Evolutionary conservation across 2,329 filamentous ascomycete genomes (phyloP).

Genomic region (Cephalotrichum gorgonifer): DNA sequence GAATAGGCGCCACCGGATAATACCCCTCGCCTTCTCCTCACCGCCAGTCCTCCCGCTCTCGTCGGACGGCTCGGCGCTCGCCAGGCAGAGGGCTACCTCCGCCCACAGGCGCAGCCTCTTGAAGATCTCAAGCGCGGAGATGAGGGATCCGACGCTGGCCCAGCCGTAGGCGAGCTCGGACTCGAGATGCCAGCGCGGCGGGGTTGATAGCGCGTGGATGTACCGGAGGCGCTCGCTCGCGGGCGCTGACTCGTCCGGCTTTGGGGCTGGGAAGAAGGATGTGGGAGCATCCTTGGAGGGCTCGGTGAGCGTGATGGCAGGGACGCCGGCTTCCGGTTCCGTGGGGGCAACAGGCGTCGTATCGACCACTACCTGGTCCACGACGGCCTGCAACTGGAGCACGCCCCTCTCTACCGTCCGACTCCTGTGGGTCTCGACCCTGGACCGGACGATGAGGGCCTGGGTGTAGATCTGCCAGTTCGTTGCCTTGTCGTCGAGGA

Average conservation of each 20-base stretch:
- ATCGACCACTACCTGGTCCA: constrained; percentile 89
- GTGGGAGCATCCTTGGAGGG: constrained; percentile 38
- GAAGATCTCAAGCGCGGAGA: constrained; percentile 91
- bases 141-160: constrained; percentile 76
- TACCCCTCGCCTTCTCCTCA: constrained; percentile 69
- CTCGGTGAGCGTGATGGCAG: constrained; percentile 30
- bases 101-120: constrained; percentile 89
- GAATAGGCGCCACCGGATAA: constrained; percentile 73
- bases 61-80: constrained; percentile 45
- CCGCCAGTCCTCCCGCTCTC: constrained; percentile 41
- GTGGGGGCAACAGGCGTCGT: constrained; percentile 32
- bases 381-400: constrained; percentile 85
- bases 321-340: constrained; percentile 22
- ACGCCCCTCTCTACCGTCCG: constrained; percentile 83
- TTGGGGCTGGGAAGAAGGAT: constrained; percentile 71
- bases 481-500: constrained; percentile 76
- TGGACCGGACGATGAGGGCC: constrained; percentile 75
- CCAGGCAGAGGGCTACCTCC: constrained; percentile 85
- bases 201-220: constrained; percentile 73
- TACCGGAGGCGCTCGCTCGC: constrained; percentile 69
- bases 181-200: constrained; percentile 88
- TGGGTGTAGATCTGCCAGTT: constrained; percentile 99
- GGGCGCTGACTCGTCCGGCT: constrained; percentile 67
- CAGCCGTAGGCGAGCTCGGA: constrained; percentile 88
- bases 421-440: constrained; percentile 80